Evolutionary conservation across 228 moss, liverwort and hornwort species (phyloP), one percentile per base, ranked within the genome.

Genomic region (Sphagnum magellanicum): DNA sequence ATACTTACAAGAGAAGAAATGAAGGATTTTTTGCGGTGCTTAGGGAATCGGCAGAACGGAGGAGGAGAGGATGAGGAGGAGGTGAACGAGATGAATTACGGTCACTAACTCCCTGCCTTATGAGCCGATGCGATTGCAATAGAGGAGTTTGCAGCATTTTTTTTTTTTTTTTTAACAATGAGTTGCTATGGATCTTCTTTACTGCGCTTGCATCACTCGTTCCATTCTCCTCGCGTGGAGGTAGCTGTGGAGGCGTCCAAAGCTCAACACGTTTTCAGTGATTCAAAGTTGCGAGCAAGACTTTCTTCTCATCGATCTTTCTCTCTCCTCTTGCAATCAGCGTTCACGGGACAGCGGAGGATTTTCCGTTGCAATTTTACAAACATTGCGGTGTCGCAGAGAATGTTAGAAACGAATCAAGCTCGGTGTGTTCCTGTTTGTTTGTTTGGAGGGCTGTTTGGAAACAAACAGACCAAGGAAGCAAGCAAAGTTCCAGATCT

Each of bases 381-480:
- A 62, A 47, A 14, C 9, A 62, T 16, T 16, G 13, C 6, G 15
- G 61, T 62, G 15, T 46, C 14, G 16, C 47, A 4, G 61, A 9
- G 17, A 14, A 10, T 9, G 47, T 8, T 62, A 47, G 32, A 32
- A 62, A 47, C 5, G 10, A 62, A 62, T 32, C 13, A 32, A 46
- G n/a, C 16, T 6, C n/a, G 15, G 61, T 16, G 66, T 49, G 32
- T 17, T 49, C 10, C 48, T 48, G 48, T 66, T 49, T 66, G 73
- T 15, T 47, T 80, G 58, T 80, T 84, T 61, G 73, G 84, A 48
- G 50, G 77, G 4, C 53, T 70, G 48, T 61, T 68, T 9, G 67
- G 63, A 52, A 50, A 16, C 5, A 65, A 16, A 1, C 16, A 53
- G 6, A 9, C 67, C 50, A 67, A 17, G 48, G 51, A 67, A 66